A percentile compares a stretch with the other conserved stretches of the same genome.
Conservation (phyloP, 805 yeast genomes). For the Candida railenensis region DNA sequence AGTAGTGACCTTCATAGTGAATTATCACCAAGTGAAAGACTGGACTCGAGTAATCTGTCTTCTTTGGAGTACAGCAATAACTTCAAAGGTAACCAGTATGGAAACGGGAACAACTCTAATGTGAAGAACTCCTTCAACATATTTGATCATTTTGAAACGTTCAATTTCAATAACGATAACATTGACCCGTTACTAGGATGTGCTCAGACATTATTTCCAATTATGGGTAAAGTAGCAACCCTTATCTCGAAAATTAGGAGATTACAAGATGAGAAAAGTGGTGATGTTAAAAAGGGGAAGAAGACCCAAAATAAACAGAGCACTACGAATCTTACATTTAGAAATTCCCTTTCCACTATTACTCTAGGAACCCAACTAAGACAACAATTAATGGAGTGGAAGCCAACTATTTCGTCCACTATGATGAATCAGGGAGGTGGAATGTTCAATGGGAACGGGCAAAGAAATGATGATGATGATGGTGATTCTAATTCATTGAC, state of each 20-base stretch:
- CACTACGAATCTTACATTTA: neutral
- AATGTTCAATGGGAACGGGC: neutral
- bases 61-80: conserved; percentile 6
- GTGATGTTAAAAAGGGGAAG: neutral
- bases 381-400: conserved; percentile 55
- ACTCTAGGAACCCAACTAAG: conserved; percentile 56
- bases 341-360: conserved; percentile 47
- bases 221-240: conserved; percentile 63
- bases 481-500: conserved; percentile 15
- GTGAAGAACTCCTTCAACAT: conserved; percentile 17
- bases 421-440: conserved; percentile 28
- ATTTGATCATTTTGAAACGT: conserved; percentile 40
- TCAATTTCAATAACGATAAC: conserved; percentile 32
- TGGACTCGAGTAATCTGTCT: conserved; percentile 27
- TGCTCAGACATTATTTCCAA: conserved; percentile 61
- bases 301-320: neutral
- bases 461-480: conserved; percentile 33
- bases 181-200: conserved; percentile 70
- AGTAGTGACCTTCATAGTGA: conserved; percentile 1
- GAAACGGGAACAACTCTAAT: neutral
- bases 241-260: conserved; percentile 51
- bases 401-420: conserved; percentile 43
- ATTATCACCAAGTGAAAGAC: conserved; percentile 14
- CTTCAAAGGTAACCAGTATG: conserved; percentile 7
- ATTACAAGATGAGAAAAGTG: conserved; percentile 10